phyloP scores from a whole-genome alignment of 768 basidiomycete species.

The Leccinellum luteum region DNA sequence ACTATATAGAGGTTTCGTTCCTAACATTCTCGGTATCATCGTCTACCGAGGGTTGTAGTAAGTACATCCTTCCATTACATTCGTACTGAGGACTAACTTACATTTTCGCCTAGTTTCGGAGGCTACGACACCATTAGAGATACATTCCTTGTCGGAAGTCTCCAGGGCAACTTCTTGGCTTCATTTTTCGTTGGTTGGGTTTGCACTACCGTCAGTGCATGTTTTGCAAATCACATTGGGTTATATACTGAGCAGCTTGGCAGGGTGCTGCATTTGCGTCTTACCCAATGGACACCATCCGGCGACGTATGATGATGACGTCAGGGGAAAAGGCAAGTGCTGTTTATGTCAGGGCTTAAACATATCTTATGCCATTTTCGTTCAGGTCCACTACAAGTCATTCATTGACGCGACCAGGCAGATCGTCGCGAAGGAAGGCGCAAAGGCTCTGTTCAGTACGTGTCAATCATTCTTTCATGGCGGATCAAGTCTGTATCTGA shows the following conservation, averaged over 20 bases:
- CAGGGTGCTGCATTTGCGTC: slow-evolving; percentile 38
- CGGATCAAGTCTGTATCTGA: neutral
- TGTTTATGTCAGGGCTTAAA: neutral
- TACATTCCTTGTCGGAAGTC: slow-evolving; percentile 37
- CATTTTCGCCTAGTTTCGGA: slow-evolving; percentile 35
- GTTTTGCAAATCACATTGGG: neutral
- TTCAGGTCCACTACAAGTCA: slow-evolving; percentile 37
- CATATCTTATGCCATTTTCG: neutral
- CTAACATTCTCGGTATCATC: slow-evolving; percentile 40
- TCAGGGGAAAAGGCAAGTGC: slow-evolving; percentile 33
- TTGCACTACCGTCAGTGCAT: slow-evolving; percentile 36
- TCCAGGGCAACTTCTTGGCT: slow-evolving; percentile 39
- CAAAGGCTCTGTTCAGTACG: slow-evolving; percentile 37
- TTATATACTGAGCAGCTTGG: neutral
- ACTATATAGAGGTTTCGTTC: slow-evolving; percentile 42
- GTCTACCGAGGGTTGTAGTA: slow-evolving; percentile 46
- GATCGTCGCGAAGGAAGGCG: slow-evolving; percentile 41
- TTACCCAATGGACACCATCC: slow-evolving; percentile 46
- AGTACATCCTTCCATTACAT: slow-evolving; percentile 8
- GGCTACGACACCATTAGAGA: slow-evolving; percentile 42
- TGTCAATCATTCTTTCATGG: neutral
- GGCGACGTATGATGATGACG: slow-evolving; percentile 49
- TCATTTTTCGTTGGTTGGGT: slow-evolving; percentile 43
- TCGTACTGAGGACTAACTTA: neutral
- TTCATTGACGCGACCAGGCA: slow-evolving; percentile 40